These are phyloP conservation scores for Aspergillus conjunctus DNA, from an alignment of 495 filamentous ascomycete species.

Conservation along the genomic window DNA sequence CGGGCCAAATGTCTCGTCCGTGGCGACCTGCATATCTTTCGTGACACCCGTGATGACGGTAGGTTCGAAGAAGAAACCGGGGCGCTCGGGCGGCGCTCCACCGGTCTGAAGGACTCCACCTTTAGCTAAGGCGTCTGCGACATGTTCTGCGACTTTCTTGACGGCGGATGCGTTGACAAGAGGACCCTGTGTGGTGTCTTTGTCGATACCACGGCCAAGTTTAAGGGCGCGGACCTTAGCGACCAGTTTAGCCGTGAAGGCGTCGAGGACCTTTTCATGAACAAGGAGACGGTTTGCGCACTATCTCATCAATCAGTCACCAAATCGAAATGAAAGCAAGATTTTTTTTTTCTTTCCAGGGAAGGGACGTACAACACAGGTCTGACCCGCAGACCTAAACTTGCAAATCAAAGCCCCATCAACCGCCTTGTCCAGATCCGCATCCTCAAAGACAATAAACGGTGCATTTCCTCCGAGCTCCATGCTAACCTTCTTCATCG, in stretches of 20 bases:
- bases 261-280: slow-evolving; percentile 31
- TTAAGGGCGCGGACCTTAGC: slow-evolving; percentile 66
- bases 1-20: slow-evolving; percentile 39
- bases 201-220: slow-evolving; percentile 68
- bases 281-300: slow-evolving; percentile 70
- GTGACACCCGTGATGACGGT: slow-evolving; percentile 70
- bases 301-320: slow-evolving; percentile 16
- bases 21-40: slow-evolving; percentile 36
- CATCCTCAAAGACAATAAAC: slow-evolving; percentile 84
- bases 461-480: slow-evolving; percentile 92
- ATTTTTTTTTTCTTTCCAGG: too few species aligned
- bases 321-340: background rate
- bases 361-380: slow-evolving; percentile 41
- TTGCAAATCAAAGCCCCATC: slow-evolving; percentile 66
- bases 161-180: slow-evolving; percentile 71
- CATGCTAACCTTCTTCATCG: slow-evolving; percentile 76
- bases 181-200: slow-evolving; percentile 69
- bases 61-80: slow-evolving; percentile 66
- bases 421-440: slow-evolving; percentile 77
- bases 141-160: slow-evolving; percentile 68
- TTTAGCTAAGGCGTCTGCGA: slow-evolving; percentile 65
- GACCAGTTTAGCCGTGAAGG: slow-evolving; percentile 51
- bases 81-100: slow-evolving; percentile 53
- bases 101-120: slow-evolving; percentile 26
- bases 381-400: slow-evolving; percentile 54